Evolutionary conservation across 2,329 filamentous ascomycete genomes (phyloP).

Genomic region (Didymella pinodella): DNA sequence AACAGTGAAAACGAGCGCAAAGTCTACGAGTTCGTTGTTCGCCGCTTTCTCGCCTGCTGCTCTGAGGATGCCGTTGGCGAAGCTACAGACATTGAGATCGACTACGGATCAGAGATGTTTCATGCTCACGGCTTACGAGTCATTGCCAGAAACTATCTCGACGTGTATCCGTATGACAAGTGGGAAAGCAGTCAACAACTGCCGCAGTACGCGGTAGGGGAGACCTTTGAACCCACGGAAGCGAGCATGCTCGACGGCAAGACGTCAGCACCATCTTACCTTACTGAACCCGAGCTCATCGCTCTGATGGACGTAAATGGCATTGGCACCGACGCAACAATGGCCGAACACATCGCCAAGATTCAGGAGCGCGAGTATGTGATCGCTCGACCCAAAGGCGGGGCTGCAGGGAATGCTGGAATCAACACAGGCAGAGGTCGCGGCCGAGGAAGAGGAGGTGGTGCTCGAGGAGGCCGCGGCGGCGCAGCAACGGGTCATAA

Average conservation of each 20-base stretch:
- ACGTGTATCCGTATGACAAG: slow-evolving; percentile 95
- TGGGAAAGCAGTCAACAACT: slow-evolving; percentile 90
- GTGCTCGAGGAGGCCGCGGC: slow-evolving; percentile 58
- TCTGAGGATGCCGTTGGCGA: slow-evolving; percentile 91
- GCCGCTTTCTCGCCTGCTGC: slow-evolving; percentile 93
- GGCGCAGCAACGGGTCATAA: slow-evolving; percentile 50
- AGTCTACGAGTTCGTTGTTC: slow-evolving; percentile 90
- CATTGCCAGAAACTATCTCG: slow-evolving; percentile 87
- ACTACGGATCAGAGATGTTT: slow-evolving; percentile 85
- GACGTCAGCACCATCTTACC: slow-evolving; percentile 81
- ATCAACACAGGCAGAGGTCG: slow-evolving; percentile 55
- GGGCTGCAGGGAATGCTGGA: slow-evolving; percentile 46
- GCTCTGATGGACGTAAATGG: slow-evolving; percentile 98
- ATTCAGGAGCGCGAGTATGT: slow-evolving; percentile 92
- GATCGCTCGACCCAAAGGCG: slow-evolving; percentile 64
- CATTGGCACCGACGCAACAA: slow-evolving; percentile 97
- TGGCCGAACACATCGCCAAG: slow-evolving; percentile 98
- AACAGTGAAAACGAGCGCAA: slow-evolving; percentile 71
- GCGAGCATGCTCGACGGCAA: slow-evolving; percentile 91
- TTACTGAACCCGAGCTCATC: slow-evolving; percentile 95
- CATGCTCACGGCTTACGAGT: slow-evolving; percentile 84
- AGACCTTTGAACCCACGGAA: slow-evolving; percentile 86
- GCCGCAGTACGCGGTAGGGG: slow-evolving; percentile 79
- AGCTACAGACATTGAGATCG: slow-evolving; percentile 82
- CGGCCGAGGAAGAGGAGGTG: slow-evolving; percentile 50